These are phyloP conservation scores for Ascobolus immersus DNA, from an alignment of 495 filamentous ascomycete genomes.

Conservation along the genomic window DNA sequence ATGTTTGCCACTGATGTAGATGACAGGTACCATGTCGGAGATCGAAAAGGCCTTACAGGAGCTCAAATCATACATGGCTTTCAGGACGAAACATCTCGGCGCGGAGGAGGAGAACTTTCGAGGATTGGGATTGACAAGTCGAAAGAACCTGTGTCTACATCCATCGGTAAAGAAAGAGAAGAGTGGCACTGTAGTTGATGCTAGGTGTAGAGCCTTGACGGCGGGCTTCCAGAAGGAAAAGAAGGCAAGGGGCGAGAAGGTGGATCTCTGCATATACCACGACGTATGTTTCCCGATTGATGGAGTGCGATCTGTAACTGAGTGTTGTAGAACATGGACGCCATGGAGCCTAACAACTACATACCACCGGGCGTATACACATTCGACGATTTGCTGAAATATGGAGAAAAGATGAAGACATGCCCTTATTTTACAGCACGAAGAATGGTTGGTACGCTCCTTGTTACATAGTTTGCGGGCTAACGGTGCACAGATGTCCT, in stretches of 20 bases:
- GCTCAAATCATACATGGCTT: constrained; percentile 80
- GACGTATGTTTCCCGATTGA: constrained; percentile 30
- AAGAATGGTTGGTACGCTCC: constrained; percentile 43
- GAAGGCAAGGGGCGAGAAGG: constrained; percentile 78
- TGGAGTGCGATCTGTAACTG: constrained; percentile 1
- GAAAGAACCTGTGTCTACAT: constrained; percentile 92
- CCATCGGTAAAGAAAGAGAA: constrained; percentile 88
- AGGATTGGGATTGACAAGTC: constrained; percentile 73
- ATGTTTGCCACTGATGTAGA: neutral
- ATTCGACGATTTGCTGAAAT: constrained; percentile 59
- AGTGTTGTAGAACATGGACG: constrained; percentile 49
- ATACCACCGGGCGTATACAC: constrained; percentile 89
- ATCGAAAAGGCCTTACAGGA: constrained; percentile 92
- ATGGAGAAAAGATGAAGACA: constrained; percentile 86
- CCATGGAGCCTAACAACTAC: constrained; percentile 79
- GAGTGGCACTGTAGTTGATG: constrained; percentile 80
- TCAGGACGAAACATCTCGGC: constrained; percentile 62
- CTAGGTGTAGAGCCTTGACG: constrained; percentile 78
- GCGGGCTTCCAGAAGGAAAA: constrained; percentile 94
- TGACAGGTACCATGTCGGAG: constrained; percentile 53
- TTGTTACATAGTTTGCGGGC: neutral
- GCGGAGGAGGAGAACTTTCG: constrained; percentile 78
- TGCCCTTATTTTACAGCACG: constrained; percentile 92
- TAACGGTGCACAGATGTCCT: constrained; percentile 45
- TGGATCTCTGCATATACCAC: constrained; percentile 84